Conservation (phyloP, 2,329 filamentous ascomycete species). For the Cercospora zeina region DNA sequence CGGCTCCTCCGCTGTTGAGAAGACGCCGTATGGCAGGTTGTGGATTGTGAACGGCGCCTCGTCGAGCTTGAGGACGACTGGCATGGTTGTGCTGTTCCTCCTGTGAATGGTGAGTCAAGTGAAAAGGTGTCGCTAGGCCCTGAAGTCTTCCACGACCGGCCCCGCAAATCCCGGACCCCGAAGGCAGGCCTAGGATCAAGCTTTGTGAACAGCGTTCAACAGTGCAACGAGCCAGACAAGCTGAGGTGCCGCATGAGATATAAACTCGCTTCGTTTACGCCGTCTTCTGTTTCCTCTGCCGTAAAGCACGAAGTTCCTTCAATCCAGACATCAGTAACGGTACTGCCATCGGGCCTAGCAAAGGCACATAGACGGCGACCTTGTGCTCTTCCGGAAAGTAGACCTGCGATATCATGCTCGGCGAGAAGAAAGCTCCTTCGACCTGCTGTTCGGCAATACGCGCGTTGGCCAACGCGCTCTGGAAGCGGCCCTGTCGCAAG, state of each 20-base stretch:
- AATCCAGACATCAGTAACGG: constrained; percentile 70
- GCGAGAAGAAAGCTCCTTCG: constrained; percentile 95
- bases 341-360: constrained; percentile 87
- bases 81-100: constrained; percentile 23
- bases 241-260: background rate
- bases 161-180: constrained; percentile 8
- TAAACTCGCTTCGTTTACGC: background rate
- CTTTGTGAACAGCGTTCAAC: background rate
- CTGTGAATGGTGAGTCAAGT: background rate
- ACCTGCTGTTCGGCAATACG: constrained; percentile 83
- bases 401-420: constrained; percentile 94
- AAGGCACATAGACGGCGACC: constrained; percentile 88
- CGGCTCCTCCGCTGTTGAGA: constrained; percentile 31
- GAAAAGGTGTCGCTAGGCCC: background rate
- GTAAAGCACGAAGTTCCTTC: constrained; percentile 12
- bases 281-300: constrained; percentile 12
- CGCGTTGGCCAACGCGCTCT: constrained; percentile 72
- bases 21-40: constrained; percentile 38
- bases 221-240: background rate
- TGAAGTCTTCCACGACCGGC: background rate
- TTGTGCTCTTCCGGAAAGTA: constrained; percentile 99
- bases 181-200: background rate
- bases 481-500: constrained; percentile 62
- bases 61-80: constrained; percentile 26
- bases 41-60: constrained; percentile 34